Base-by-base conservation (phyloP, 805 yeast species). In the Kuraishia molischiana region DNA sequence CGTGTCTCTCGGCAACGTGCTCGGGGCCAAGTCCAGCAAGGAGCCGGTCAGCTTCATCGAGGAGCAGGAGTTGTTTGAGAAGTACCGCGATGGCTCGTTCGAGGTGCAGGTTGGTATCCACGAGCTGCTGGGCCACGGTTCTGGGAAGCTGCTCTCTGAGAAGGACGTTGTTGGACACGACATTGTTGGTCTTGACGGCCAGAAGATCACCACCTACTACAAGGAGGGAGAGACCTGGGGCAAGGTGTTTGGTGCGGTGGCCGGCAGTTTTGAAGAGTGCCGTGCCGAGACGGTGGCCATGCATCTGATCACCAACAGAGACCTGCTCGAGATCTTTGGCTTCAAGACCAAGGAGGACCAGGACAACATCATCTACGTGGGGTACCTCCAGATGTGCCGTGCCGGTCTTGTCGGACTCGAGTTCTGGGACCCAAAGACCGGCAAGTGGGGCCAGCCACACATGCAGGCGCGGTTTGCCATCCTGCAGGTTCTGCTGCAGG, bases 51-150 rank as follows among this genome's bases (percentile, higher is more conserved):
- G 86, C 13, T 86, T 86, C 52, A 62, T 86, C 39, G 52, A 58
- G 30, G 71, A 68, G 3, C 72, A 68, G 42, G 78, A 65, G 9
- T 51, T 77, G 32, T 85, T 72, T 62, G 74, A 78, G 43, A 74
- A 79, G 53, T 80, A 81, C 64, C 71, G 85, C 51, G 80, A 75
- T 34, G 89, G 82, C 35, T 81, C 95, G 0, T 86, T 86, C 56
- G 95, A 86, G 59, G 92, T 86, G 32, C 95, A 86, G 61, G 96
- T 86, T 36, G 96, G 95, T 39, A 81, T 86, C 49, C 96, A 86
- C 59, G 96, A 86, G 60, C 66, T 86, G 45, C 68, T 86, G 44
- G 95, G 96, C 13, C 96, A 86, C 53, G 96, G 95, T 30, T 75
- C 92, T 4, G 96, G 96, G 36, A 86, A 85, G 58, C 66, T 86